phyloP scores from a whole-genome alignment of 2,329 filamentous ascomycete species.

The Alternaria arbusti region DNA sequence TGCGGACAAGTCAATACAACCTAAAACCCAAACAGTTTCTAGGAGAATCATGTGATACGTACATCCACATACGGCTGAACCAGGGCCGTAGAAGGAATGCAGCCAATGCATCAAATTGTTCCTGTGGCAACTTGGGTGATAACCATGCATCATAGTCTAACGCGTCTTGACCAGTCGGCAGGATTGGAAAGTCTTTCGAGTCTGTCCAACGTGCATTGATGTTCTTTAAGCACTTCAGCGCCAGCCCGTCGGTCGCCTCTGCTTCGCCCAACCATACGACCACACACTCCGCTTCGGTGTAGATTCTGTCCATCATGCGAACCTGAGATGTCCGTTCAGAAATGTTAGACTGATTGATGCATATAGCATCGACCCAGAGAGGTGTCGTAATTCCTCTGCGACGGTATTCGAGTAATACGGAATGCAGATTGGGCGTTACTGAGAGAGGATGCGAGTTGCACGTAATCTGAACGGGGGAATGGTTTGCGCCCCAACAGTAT shows the following conservation, averaged over 20 bases:
- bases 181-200: background rate
- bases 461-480: background rate
- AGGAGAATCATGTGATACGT: background rate
- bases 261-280: background rate
- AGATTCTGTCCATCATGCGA: background rate
- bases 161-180: background rate
- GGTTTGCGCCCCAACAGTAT: background rate
- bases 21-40: fast-evolving
- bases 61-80: background rate
- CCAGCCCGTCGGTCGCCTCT: background rate
- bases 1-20: background rate
- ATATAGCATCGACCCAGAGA: background rate
- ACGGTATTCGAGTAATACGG: background rate
- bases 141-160: background rate
- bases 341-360: background rate
- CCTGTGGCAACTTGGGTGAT: background rate
- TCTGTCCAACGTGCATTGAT: background rate
- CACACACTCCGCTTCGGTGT: background rate
- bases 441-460: background rate
- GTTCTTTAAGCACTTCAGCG: background rate
- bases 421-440: background rate
- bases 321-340: background rate
- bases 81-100: background rate
- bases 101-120: background rate
- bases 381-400: background rate